Evolutionary conservation across 805 yeast species (phyloP).

Genomic region (Candida schatavii): DNA sequence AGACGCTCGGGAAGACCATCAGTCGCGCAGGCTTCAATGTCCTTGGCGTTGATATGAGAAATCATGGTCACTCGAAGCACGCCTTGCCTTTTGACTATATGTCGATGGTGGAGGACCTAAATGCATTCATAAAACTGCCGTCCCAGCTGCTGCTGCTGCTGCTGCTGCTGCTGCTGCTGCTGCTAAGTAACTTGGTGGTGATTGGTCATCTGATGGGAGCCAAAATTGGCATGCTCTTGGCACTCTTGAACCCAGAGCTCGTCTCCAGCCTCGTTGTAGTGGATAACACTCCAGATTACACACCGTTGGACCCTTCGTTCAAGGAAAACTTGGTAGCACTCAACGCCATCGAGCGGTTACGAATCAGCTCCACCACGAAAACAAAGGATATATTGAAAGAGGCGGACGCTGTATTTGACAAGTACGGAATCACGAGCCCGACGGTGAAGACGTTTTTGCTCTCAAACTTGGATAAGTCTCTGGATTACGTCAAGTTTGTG

Average conservation of each 20-base stretch:
- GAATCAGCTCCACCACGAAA: background rate
- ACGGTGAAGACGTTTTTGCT: constrained; percentile 2
- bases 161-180: too few species aligned
- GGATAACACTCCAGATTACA: constrained; percentile 46
- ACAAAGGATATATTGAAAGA: background rate
- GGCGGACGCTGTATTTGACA: background rate
- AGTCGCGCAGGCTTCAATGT: constrained; percentile 28
- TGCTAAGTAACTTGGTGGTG: constrained; percentile 19
- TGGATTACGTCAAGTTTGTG: background rate
- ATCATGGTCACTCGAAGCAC: constrained; percentile 52
- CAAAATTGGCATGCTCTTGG: constrained; percentile 48
- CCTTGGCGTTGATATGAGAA: constrained; percentile 49
- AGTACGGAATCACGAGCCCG: background rate
- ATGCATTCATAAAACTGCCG: constrained; percentile 26
- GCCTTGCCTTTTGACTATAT: constrained; percentile 44
- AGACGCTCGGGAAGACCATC: constrained; percentile 34
- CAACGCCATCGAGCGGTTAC: background rate
- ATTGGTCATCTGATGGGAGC: constrained; percentile 66
- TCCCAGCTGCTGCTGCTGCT: too few species aligned
- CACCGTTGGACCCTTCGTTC: constrained; percentile 24
- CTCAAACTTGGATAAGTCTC: background rate
- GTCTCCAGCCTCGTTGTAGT: constrained; percentile 44
- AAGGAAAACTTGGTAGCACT: constrained; percentile 2
- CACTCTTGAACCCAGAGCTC: constrained; percentile 38
- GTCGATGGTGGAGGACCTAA: constrained; percentile 43